Conservation (phyloP, 805 yeast genomes). For the Trichomonascus vanleenenianus region DNA sequence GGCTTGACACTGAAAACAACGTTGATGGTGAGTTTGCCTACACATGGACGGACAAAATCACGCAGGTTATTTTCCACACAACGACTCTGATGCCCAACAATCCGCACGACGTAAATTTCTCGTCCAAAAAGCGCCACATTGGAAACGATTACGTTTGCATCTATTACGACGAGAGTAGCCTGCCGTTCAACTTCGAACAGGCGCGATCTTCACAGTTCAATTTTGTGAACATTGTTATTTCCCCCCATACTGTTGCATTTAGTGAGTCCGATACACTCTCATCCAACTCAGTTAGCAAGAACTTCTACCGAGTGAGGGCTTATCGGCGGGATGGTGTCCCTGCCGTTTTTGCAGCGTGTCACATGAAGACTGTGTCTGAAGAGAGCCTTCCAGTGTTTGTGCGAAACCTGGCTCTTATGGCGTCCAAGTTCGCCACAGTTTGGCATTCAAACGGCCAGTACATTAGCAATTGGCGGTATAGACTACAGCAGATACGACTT, state of each 20-base stretch:
- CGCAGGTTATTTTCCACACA: conserved; percentile 70
- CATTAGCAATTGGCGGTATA: conserved; percentile 58
- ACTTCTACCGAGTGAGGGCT: conserved; percentile 51
- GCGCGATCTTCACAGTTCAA: conserved; percentile 68
- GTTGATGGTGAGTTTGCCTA: conserved; percentile 70
- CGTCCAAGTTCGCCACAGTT: conserved; percentile 64
- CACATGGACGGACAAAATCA: conserved; percentile 62
- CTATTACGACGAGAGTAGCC: conserved; percentile 69
- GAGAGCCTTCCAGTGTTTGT: conserved; percentile 54
- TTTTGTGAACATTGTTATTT: conserved; percentile 69
- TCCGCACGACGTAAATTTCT: conserved; percentile 36
- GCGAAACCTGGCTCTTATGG: conserved; percentile 56
- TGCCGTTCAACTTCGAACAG: conserved; percentile 59
- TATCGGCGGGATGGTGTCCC: conserved; percentile 65
- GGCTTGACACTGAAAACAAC: conserved; percentile 63
- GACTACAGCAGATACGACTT: conserved; percentile 47
- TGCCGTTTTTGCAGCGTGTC: conserved; percentile 67
- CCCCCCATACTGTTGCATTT: conserved; percentile 43
- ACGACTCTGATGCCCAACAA: conserved; percentile 72
- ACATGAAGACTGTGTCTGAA: conserved; percentile 60
- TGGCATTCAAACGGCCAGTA: conserved; percentile 60
- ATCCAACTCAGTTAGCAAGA: conserved; percentile 3
- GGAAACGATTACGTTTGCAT: conserved; percentile 81
- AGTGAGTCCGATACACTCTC: conserved; percentile 7
- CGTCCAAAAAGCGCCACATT: conserved; percentile 71